Percentiles rank a stretch among this genome's conserved stretches.
Conservation (phyloP, 2,329 filamentous ascomycete genomes). For the Lachnellula hyalina region DNA sequence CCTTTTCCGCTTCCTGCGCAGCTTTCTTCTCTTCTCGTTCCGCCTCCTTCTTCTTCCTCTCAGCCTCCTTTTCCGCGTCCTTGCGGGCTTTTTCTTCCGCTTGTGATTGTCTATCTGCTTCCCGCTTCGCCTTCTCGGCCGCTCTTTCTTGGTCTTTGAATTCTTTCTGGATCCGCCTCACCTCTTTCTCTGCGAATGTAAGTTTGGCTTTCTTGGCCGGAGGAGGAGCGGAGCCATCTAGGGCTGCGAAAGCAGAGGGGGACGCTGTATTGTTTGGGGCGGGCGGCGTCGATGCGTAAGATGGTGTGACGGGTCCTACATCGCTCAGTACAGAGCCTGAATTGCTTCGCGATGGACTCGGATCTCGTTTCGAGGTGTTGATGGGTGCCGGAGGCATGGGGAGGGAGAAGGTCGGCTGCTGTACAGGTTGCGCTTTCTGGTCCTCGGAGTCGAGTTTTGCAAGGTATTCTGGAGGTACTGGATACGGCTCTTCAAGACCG, state of each 20-base stretch:
- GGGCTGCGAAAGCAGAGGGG: conserved; percentile 19
- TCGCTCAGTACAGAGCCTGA: conserved; percentile 19
- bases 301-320: conserved; percentile 16
- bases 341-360: conserved; percentile 17
- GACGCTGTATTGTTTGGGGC: not conserved
- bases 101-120: conserved; percentile 30
- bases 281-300: conserved; percentile 2
- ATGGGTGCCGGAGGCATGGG: conserved; percentile 10
- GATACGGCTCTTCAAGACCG: conserved; percentile 13
- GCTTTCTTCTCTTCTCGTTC: conserved; percentile 33
- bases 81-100: conserved; percentile 24
- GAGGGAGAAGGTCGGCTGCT: not conserved
- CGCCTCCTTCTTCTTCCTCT: conserved; percentile 25
- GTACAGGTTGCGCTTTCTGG: not conserved
- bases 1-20: conserved; percentile 26
- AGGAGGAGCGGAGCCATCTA: conserved; percentile 17
- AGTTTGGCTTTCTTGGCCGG: conserved; percentile 26
- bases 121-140: conserved; percentile 30
- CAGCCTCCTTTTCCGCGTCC: conserved; percentile 37
- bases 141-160: conserved; percentile 26
- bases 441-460: not conserved
- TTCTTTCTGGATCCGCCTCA: conserved; percentile 35
- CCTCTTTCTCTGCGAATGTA: conserved; percentile 26
- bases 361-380: conserved; percentile 2
- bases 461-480: conserved; percentile 9